Evolutionary conservation across 1,284 basidiomycete species (phyloP), one percentile per base, ranked within the genome.

Genomic region (Xerocomus nothofagi): DNA sequence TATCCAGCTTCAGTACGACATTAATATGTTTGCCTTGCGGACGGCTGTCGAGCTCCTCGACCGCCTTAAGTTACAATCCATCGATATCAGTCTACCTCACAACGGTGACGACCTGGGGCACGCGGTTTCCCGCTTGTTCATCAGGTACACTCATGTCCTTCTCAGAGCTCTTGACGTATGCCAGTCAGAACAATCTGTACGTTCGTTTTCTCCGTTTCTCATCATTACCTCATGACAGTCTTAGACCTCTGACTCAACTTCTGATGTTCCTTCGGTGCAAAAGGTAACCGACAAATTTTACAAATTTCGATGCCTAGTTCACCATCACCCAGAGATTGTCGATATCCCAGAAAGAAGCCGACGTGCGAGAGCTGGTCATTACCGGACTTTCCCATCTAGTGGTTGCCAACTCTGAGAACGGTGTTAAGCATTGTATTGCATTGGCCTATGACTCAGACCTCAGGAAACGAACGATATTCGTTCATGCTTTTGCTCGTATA

Each of bases 401-500:
- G 49, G 83, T 81, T 23, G 82, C 91, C 17, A 97, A 96, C 63
- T 87, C 91, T 27, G 91, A 96, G 61, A 88, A 84, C 56, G 93
- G 92, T 12, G 82, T 96, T 59, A 93, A 94, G 67, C 91, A 93
- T 66, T 93, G 89, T 61, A 79, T 96, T 24, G 73, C 83, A 2
- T 72, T 91, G 48, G 91, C 88, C 3, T 94, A 93, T 60, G 86
- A 92, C 60, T 71, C 77, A 24, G 88, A 95, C 61, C 74, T 78
- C 15, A 71, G 80, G 24, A 86, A 89, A 61, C 82, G 92, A 31
- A 78, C 82, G 3, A 91, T 93, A 21, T 96, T 95, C 63, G 85
- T 92, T 46, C 85, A 89, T 62, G 85, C 94, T n/a, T 91, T 95
- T 68, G 84, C 90, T 40, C 82, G 88, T 41, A 91, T 94, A 4